These are phyloP conservation scores for Aspergillus fischeri DNA, from an alignment of 2,329 filamentous ascomycete genomes.

Conservation along the genomic window DNA sequence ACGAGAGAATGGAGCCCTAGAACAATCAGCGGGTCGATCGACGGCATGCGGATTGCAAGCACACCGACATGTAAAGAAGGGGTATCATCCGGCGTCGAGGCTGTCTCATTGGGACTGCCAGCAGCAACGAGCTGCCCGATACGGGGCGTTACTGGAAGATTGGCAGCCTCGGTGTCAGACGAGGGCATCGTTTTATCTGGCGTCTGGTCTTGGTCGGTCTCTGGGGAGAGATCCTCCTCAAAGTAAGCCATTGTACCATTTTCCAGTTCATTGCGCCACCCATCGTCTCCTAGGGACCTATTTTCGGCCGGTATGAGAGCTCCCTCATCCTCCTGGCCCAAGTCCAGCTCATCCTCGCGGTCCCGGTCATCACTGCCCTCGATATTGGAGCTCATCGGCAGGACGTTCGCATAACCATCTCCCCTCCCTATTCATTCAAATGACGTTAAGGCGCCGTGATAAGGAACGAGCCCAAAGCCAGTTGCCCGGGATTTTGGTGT, in stretches of 20 bases:
- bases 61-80: constrained; percentile 71
- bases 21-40: constrained; percentile 44
- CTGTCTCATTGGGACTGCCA: constrained; percentile 59
- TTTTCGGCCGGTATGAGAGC: constrained; percentile 26
- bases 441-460: not conserved
- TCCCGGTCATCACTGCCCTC: constrained; percentile 59
- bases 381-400: constrained; percentile 67
- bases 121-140: constrained; percentile 14
- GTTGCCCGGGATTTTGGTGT: not conserved
- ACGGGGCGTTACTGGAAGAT: constrained; percentile 22
- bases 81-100: constrained; percentile 76
- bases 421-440: constrained; percentile 32
- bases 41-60: constrained; percentile 47
- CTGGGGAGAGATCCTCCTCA: constrained; percentile 26
- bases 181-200: constrained; percentile 16
- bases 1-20: constrained; percentile 53
- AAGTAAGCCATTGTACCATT: constrained; percentile 16
- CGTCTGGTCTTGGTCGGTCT: constrained; percentile 20
- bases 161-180: constrained; percentile 14
- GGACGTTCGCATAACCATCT: constrained; percentile 49
- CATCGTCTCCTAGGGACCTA: constrained; percentile 17
- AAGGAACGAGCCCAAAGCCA: not conserved
- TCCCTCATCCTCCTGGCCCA: constrained; percentile 40
- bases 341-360: constrained; percentile 51
- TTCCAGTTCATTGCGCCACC: constrained; percentile 14